Percentiles rank a stretch among this genome's conserved stretches.
Conservation (phyloP, 1,284 basidiomycete genomes). For the Ceratobasidium sp. region DNA sequence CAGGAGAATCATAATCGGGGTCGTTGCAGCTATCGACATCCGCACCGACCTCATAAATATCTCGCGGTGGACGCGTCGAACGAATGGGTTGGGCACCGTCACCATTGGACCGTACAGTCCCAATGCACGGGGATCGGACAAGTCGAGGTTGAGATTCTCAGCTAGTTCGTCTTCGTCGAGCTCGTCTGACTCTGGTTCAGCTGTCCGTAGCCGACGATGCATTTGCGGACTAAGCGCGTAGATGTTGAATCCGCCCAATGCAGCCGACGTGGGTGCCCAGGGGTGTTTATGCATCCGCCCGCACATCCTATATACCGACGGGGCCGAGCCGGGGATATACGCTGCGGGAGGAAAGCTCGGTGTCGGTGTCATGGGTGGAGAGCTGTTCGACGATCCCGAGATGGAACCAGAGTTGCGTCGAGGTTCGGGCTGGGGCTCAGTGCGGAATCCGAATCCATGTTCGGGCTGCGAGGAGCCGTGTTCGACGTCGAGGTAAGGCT, state of each 20-base stretch:
- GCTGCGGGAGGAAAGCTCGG: slow-evolving; percentile 2
- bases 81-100: slow-evolving; percentile 7
- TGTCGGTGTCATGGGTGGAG: too few species aligned
- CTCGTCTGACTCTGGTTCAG: neutral
- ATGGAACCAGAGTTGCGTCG: neutral
- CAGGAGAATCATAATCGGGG: slow-evolving; percentile 2
- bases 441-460: slow-evolving; percentile 5
- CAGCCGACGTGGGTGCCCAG: neutral
- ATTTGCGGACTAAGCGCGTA: slow-evolving; percentile 5
- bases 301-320: neutral
- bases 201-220: neutral
- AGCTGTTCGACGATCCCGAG: neutral
- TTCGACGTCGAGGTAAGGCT: neutral
- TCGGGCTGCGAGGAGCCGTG: neutral
- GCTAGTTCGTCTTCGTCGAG: neutral
- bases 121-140: slow-evolving; percentile 13
- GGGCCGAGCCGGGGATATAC: slow-evolving; percentile 18
- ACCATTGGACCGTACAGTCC: slow-evolving; percentile 30
- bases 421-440: neutral
- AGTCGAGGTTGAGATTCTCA: slow-evolving; percentile 13
- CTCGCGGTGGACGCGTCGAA: slow-evolving; percentile 3
- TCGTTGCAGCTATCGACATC: neutral
- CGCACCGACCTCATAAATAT: slow-evolving; percentile 13
- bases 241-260: slow-evolving; percentile 9
- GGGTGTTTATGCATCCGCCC: neutral